Evolutionary conservation across 805 yeast genomes (phyloP).

Genomic region (Kodamaea restingae): DNA sequence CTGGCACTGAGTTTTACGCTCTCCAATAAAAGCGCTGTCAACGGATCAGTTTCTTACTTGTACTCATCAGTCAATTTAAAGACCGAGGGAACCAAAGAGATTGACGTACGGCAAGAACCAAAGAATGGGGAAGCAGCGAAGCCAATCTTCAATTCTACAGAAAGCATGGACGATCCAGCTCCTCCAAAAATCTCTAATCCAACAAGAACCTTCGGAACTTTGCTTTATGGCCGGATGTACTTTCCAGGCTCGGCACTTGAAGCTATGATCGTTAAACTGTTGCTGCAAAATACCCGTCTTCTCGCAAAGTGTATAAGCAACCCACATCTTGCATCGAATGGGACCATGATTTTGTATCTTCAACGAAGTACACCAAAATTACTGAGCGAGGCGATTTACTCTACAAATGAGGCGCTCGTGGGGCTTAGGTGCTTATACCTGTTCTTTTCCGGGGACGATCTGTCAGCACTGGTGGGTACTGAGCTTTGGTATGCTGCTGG

Average conservation of each 20-base stretch:
- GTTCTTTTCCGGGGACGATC: slow-evolving; percentile 37
- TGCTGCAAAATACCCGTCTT: slow-evolving; percentile 58
- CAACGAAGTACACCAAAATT: slow-evolving; percentile 63
- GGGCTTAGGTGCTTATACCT: slow-evolving; percentile 81
- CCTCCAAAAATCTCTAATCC: too few species aligned
- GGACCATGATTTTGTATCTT: slow-evolving; percentile 61
- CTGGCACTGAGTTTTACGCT: slow-evolving; percentile 73
- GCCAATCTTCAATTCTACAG: too few species aligned
- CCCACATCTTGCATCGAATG: slow-evolving; percentile 48
- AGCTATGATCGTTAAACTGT: slow-evolving; percentile 73
- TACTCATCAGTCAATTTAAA: slow-evolving; percentile 62
- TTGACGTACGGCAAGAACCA: slow-evolving; percentile 16
- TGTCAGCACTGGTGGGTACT: slow-evolving; percentile 71
- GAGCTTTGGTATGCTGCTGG: slow-evolving; percentile 86
- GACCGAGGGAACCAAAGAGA: slow-evolving; percentile 47
- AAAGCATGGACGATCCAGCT: too few species aligned
- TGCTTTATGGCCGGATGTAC: slow-evolving; percentile 81
- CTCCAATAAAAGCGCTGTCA: slow-evolving; percentile 57
- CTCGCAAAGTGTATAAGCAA: slow-evolving; percentile 74
- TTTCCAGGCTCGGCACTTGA: slow-evolving; percentile 85
- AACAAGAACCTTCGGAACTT: slow-evolving; percentile 20
- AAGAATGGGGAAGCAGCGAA: background rate
- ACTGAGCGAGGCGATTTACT: slow-evolving; percentile 71
- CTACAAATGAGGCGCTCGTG: slow-evolving; percentile 76
- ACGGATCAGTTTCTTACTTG: slow-evolving; percentile 80